A percentile compares a stretch with the other conserved stretches of the same genome.
phyloP scores from a whole-genome alignment of 2,329 filamentous ascomycete genomes.

The Xylaria multiplex region DNA sequence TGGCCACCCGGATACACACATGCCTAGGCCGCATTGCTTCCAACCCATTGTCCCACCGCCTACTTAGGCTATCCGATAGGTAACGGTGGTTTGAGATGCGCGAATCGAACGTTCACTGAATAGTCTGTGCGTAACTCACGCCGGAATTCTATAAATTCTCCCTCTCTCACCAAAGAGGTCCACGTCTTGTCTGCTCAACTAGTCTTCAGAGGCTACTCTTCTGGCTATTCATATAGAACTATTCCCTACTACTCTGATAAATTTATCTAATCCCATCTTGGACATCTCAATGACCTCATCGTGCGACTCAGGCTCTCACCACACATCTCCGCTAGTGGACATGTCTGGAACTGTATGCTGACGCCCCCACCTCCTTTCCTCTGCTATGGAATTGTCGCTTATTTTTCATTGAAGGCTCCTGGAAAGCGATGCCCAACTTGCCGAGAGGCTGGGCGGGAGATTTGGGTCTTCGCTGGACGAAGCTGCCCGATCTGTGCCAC shows the following conservation, averaged over 20 bases:
- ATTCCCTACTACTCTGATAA: neutral
- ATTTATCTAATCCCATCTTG: neutral
- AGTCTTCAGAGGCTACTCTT: neutral
- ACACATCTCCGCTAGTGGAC: constrained; percentile 27
- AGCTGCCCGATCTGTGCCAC: constrained; percentile 43
- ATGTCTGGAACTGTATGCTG: constrained; percentile 38
- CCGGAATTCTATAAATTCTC: constrained; percentile 24
- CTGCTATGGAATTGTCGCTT: neutral
- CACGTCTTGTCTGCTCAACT: neutral
- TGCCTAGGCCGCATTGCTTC: constrained; percentile 13
- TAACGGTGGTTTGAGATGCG: neutral
- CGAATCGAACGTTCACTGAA: neutral
- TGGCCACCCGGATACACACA: constrained; percentile 25
- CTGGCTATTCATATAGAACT: neutral
- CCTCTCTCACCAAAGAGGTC: neutral
- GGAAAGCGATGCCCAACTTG: constrained; percentile 42
- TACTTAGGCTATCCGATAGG: constrained; percentile 11
- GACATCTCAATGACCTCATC: constrained; percentile 29
- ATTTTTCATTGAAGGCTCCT: constrained; percentile 36
- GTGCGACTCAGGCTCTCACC: constrained; percentile 24
- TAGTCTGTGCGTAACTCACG: neutral
- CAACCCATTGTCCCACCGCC: constrained; percentile 12
- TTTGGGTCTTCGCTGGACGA: constrained; percentile 42
- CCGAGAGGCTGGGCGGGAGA: constrained; percentile 32
- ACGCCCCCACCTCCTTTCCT: neutral